Base-by-base conservation (phyloP, 768 basidiomycete species). In the Agaricus bisporus region DNA sequence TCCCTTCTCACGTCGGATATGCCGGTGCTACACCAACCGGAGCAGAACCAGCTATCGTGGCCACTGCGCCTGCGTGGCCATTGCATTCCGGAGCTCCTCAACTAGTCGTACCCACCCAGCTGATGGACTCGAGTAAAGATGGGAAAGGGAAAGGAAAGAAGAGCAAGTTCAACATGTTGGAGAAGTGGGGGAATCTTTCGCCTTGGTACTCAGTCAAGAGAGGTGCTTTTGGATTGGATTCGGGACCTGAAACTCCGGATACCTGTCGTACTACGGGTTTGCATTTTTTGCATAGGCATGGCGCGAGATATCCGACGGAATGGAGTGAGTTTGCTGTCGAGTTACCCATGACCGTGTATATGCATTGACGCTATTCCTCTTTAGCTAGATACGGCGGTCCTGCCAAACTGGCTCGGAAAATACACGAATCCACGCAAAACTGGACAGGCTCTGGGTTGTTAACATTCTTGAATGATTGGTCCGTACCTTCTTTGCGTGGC, bases 391-490 rank as follows among this genome's bases (percentile, higher is more conserved):
- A 78, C 59, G 87, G 85, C 54, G 86, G 82, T 9, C 84, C 81
- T 20, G 71, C 82, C 12, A 75, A 74, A 10, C 73, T 87, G 51
- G 76, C 82, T 3, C 60, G 59, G n/a, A 76, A 81, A 44, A 64
- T 89, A 22, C 76, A 86, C 57, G 64, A 76, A 18, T 68, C 68
- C 20, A 78, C 86, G 1, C 70, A 71, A 12, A 66, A 74, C 8
- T 88, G 86, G 85, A 80, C 76, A 35, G 85, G 82, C 0, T 74
- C 74, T 1, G 91, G 86, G 0, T 70, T 79, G 3, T 67, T 95
- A 14, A 64, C 73, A 0, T 97, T 95, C 64, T 69, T 97, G 71
- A 91, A 93, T 63, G 76, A 78, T 26, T 97, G 93, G 92, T 88
- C 36, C 35, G 79, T 64, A 29, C 25, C 37, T 48, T n/a, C 14